phyloP scores from a whole-genome alignment of 352 stramenopile species.

The Pythium guiyangense region DNA sequence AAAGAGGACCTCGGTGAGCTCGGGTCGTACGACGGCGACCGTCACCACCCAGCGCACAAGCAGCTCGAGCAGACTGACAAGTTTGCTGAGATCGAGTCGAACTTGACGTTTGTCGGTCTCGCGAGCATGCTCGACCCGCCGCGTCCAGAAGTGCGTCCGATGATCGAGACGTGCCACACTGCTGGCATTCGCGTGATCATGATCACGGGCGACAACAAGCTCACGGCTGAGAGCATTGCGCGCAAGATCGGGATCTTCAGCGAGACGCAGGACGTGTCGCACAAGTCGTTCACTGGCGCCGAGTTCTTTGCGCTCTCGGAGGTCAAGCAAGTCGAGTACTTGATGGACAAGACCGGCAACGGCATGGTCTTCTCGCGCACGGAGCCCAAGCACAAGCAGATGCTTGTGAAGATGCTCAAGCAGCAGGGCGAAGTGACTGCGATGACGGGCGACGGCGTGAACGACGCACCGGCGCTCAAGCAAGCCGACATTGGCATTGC shows the following conservation, averaged over 20 bases:
- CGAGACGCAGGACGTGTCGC: conserved; percentile 77
- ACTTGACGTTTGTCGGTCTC: conserved; percentile 96
- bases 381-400: conserved; percentile 98
- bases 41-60: conserved; percentile 83
- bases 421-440: conserved; percentile 91
- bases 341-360: conserved; percentile 82
- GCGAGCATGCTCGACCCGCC: conserved; percentile 98
- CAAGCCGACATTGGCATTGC: conserved; percentile 97
- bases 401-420: conserved; percentile 95
- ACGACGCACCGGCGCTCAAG: conserved; percentile 97
- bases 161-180: conserved; percentile 93
- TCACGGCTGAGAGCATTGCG: conserved; percentile 97
- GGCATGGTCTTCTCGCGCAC: conserved; percentile 96
- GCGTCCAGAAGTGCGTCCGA: conserved; percentile 93
- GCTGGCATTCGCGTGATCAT: conserved; percentile 99
- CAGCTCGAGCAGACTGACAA: conserved; percentile 74
- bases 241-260: conserved; percentile 96
- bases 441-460: conserved; percentile 99
- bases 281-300: conserved; percentile 91
- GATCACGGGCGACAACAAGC: conserved; percentile 99
- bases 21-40: conserved; percentile 75
- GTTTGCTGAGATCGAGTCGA: conserved; percentile 94
- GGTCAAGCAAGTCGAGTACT: conserved; percentile 88
- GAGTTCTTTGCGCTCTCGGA: conserved; percentile 94
- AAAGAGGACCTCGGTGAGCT: conserved; percentile 91